Evolutionary conservation across 192 early-diverging fungal species (phyloP), one percentile per base, ranked within the genome.

Genomic region (Podila horticola): DNA sequence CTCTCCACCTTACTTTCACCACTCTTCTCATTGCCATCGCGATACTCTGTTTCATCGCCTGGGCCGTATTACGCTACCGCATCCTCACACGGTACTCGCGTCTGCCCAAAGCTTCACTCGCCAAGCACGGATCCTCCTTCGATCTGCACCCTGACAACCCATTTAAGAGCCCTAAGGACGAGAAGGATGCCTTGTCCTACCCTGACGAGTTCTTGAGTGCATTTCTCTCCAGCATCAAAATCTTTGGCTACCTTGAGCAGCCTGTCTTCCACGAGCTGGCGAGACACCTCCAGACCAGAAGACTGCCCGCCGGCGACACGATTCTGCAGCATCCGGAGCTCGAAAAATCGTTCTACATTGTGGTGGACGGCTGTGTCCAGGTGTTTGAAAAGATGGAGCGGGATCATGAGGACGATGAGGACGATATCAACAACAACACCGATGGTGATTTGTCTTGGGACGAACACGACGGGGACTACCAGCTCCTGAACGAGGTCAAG

Each of bases 251-350:
- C 79, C 89, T 99, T 15, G 98, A 99, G 61, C 88, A 95, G 69
- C 95, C 94, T 2, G 97, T 99, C 9, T 97, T 99, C 82, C 94
- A 95, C 82, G 98, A 99, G 82, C 90, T 99, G 20, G 94, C 95
- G 20, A 84, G 95, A 45, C 94, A 97, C 73, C 85, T 97, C 59
- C 95, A 96, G 82, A 94, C 93, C 0, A 90, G 91, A 24, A 86
- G 89, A 24, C 69, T 94, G 57, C 79, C 92, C 52, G 91, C 92
- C 0, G 94, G 93, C 13, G 94, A 95, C 68, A 91, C 90, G 34
- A 88, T 95, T 76, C 91, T 93, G 72, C 79, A 85, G 45, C 82
- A 79, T 48, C 86, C 87, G 0, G 93, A 94, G 30, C 89, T 92
- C 61, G 93, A 95, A 69, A 85, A 87, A 24, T 94, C 91, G 52